These are phyloP conservation scores for Mucuna pruriens DNA, from an alignment of 306 rosid genomes.

Conservation along the genomic window DNA sequence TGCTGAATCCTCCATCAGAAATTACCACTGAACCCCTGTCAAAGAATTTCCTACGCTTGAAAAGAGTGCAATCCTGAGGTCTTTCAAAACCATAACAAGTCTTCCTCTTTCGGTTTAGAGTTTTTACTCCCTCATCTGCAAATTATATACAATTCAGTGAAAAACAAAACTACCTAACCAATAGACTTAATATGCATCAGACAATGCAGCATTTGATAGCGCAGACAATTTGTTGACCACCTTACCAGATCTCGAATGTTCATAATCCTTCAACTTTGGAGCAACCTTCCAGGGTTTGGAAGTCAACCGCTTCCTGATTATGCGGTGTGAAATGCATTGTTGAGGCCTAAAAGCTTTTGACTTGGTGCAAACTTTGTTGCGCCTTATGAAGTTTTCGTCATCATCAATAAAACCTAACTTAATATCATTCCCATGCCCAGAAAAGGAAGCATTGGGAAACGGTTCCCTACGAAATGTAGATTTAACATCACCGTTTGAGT, in stretches of 20 bases:
- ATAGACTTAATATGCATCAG: slow-evolving; percentile 9
- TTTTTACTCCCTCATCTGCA: slow-evolving; percentile 57
- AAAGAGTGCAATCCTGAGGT: slow-evolving; percentile 50
- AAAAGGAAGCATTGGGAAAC: slow-evolving; percentile 62
- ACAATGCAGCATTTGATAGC: slow-evolving; percentile 6
- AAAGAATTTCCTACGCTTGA: slow-evolving; percentile 70
- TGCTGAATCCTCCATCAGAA: slow-evolving; percentile 77
- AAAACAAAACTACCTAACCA: slow-evolving; percentile 4
- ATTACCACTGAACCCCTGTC: slow-evolving; percentile 59
- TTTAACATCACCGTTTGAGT: slow-evolving; percentile 49
- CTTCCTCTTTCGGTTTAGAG: slow-evolving; percentile 69
- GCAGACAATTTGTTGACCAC: slow-evolving; percentile 20
- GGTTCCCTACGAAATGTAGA: slow-evolving; percentile 51
- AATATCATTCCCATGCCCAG: slow-evolving; percentile 60
- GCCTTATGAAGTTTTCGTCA: slow-evolving; percentile 73
- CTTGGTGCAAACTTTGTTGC: slow-evolving; percentile 64
- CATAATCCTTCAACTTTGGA: slow-evolving; percentile 84
- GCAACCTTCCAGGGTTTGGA: slow-evolving; percentile 81
- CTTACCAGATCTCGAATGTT: slow-evolving; percentile 71
- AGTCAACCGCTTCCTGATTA: slow-evolving; percentile 73
- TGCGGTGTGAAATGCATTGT: slow-evolving; percentile 56
- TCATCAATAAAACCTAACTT: slow-evolving; percentile 87
- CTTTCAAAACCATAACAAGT: slow-evolving; percentile 53
- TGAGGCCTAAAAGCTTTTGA: slow-evolving; percentile 63
- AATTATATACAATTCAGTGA: slow-evolving; percentile 30